Evolutionary conservation across 192 early-diverging fungal genomes (phyloP).

Genomic region (Obelidium mucronatum): DNA sequence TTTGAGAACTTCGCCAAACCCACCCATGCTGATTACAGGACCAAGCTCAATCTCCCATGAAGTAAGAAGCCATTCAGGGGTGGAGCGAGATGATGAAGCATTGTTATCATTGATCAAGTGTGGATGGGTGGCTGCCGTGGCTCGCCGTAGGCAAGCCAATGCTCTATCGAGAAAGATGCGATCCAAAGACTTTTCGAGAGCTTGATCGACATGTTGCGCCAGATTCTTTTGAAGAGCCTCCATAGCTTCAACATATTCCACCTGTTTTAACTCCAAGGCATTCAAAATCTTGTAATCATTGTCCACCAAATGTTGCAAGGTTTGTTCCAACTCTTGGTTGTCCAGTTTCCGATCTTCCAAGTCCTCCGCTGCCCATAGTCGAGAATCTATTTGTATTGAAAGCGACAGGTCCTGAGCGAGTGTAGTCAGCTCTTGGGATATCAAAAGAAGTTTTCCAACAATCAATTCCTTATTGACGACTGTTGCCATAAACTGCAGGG

Average conservation of each 20-base stretch:
- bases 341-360: too few species aligned
- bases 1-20: conserved; percentile 43
- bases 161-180: conserved; percentile 33
- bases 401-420: too few species aligned
- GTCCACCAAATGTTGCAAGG: too few species aligned
- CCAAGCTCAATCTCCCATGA: conserved; percentile 46
- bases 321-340: too few species aligned
- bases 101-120: too few species aligned
- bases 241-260: conserved; percentile 39
- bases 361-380: too few species aligned
- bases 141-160: conserved; percentile 31
- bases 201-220: conserved; percentile 10
- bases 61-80: conserved; percentile 41
- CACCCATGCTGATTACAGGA: conserved; percentile 33
- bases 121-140: background rate
- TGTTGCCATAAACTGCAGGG: too few species aligned
- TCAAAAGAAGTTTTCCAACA: too few species aligned
- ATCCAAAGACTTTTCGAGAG: conserved; percentile 31
- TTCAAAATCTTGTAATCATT: conserved; percentile 36
- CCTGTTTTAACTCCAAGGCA: conserved; percentile 33
- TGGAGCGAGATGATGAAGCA: too few species aligned
- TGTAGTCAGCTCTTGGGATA: too few species aligned
- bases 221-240: conserved; percentile 41
- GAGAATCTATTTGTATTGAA: too few species aligned
- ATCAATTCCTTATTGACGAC: too few species aligned